These are phyloP conservation scores for Hevea brasiliensis DNA, from an alignment of 345 rosid genomes.

Conservation along the genomic window DNA sequence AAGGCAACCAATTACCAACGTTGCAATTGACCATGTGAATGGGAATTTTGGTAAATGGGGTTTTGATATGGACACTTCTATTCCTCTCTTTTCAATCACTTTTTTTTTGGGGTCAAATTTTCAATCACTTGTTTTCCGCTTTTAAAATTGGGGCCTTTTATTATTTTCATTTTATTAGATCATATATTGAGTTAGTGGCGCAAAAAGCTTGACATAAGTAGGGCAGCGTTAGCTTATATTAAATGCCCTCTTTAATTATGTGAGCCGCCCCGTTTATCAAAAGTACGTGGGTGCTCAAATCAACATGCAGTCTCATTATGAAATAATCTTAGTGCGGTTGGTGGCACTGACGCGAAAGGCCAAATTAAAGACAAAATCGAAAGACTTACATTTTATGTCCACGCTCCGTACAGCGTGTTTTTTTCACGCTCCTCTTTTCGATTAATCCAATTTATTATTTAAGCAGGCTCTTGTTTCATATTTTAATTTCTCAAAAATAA, in stretches of 20 bases:
- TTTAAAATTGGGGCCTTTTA: neutral
- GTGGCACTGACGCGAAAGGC: slow-evolving; percentile 58
- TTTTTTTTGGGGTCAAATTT: too few relatives aligned
- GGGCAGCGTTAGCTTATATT: too few relatives aligned
- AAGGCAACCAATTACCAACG: slow-evolving; percentile 17
- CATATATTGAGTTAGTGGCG: too few relatives aligned
- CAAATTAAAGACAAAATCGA: slow-evolving; percentile 45
- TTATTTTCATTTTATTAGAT: too few relatives aligned
- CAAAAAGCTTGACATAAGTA: neutral
- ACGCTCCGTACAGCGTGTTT: slow-evolving; percentile 25
- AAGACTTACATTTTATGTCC: neutral
- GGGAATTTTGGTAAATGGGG: neutral
- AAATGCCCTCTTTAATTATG: neutral
- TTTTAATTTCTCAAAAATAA: too few relatives aligned
- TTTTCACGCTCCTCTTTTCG: neutral
- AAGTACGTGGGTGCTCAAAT: slow-evolving; percentile 19
- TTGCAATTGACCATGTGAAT: slow-evolving; percentile 12
- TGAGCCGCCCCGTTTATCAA: slow-evolving; percentile 10
- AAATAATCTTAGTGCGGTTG: slow-evolving; percentile 80
- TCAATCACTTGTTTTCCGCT: too few relatives aligned
- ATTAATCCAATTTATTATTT: too few relatives aligned
- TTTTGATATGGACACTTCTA: slow-evolving; percentile 18
- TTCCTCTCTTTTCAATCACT: neutral
- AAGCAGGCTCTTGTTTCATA: neutral
- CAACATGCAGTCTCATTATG: slow-evolving; percentile 39